Conservation (phyloP, 2,329 filamentous ascomycete genomes). For the Claviceps arundinis region DNA sequence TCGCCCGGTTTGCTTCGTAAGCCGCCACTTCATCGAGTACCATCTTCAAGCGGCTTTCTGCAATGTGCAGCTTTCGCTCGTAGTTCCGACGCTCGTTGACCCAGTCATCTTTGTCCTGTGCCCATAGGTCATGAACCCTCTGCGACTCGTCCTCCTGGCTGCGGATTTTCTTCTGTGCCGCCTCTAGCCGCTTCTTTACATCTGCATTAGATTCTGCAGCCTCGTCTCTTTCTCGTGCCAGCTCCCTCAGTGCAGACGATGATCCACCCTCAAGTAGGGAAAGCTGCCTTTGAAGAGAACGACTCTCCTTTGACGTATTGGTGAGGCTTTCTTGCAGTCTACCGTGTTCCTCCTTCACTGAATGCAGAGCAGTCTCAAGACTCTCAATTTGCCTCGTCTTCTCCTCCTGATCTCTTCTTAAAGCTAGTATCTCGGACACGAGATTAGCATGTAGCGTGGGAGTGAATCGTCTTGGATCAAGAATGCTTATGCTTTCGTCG, state of each 20-base stretch:
- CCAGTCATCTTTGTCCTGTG: conserved; percentile 73
- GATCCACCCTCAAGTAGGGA: conserved; percentile 79
- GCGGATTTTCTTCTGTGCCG: conserved; percentile 62
- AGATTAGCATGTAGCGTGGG: conserved; percentile 89
- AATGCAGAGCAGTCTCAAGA: conserved; percentile 63
- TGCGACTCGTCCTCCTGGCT: conserved; percentile 73
- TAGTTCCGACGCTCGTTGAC: conserved; percentile 68
- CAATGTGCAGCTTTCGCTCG: conserved; percentile 79
- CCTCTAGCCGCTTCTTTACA: conserved; percentile 63
- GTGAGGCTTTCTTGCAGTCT: conserved; percentile 48
- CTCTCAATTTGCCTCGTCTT: conserved; percentile 78
- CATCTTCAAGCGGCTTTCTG: conserved; percentile 71
- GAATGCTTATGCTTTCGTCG: conserved; percentile 57
- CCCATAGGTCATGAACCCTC: conserved; percentile 67
- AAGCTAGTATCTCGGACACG: conserved; percentile 80
- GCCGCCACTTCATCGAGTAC: conserved; percentile 77
- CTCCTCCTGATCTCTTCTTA: conserved; percentile 81
- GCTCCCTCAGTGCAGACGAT: conserved; percentile 68
- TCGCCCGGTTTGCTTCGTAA: conserved; percentile 43
- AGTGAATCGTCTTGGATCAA: conserved; percentile 87
- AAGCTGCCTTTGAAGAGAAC: conserved; percentile 73
- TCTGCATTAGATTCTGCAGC: conserved; percentile 62
- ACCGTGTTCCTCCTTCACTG: conserved; percentile 62
- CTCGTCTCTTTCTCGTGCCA: conserved; percentile 76
- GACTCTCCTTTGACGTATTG: conserved; percentile 58